phyloP scores from a whole-genome alignment of 2,329 filamentous ascomycete species.

The Dothideomycetes sp. region DNA sequence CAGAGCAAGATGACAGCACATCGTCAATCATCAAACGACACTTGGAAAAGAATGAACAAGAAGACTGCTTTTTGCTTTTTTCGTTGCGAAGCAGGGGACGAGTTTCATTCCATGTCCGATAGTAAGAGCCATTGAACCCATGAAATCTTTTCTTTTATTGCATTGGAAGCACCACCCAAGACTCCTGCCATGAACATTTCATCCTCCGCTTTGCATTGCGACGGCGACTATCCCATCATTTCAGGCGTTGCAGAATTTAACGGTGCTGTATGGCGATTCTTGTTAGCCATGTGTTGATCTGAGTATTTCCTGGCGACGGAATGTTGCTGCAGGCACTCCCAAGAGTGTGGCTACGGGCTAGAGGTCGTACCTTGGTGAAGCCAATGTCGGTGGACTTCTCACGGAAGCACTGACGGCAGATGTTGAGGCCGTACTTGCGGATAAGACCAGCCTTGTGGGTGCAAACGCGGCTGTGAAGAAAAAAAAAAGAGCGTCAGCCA shows the following conservation, averaged over 20 bases:
- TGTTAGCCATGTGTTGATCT: no score
- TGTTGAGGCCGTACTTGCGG: conserved; percentile 97
- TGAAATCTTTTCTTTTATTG: conserved; percentile 3
- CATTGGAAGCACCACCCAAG: conserved; percentile 11
- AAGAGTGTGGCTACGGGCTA: no score
- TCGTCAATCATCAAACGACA: no score
- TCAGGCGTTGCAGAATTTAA: conserved; percentile 19
- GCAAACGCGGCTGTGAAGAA: conserved; percentile 59
- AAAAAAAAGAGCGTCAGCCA: conserved; percentile 21
- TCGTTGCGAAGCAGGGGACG: conserved; percentile 11
- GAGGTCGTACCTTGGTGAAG: conserved; percentile 53
- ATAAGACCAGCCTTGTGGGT: conserved; percentile 98
- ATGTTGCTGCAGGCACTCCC: no score
- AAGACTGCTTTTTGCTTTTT: conserved; percentile 12
- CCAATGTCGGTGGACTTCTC: conserved; percentile 60
- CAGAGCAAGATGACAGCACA: no score
- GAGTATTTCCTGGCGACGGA: no score
- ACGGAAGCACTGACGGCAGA: conserved; percentile 64
- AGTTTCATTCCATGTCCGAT: conserved; percentile 14
- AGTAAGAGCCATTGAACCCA: conserved; percentile 14
- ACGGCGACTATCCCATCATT: conserved; percentile 6
- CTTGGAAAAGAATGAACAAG: no score
- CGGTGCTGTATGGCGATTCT: conserved; percentile 29
- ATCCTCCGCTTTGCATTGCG: conserved; percentile 10
- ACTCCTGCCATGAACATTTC: conserved; percentile 13